Base-by-base conservation (phyloP, 108 stramenopile species). In the Fistulifera pelliculosa region DNA sequence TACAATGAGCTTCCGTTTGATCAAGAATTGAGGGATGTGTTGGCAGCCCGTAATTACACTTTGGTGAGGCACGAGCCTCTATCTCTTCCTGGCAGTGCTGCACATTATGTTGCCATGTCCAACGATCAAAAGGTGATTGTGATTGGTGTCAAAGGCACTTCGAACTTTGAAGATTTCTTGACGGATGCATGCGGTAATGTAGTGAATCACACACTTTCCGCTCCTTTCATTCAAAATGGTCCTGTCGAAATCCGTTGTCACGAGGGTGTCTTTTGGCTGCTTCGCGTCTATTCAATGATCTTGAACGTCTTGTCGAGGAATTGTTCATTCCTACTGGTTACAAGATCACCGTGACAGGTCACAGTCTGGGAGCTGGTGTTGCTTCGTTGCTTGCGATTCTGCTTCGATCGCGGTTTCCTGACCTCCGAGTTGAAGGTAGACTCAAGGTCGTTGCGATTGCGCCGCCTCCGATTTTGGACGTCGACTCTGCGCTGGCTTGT, bases 101-200 rank as follows among this genome's bases (percentile, higher is more conserved):
- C 54, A 14, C 70, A 76, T 54, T 71, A 65, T 56, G 59, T 68
- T 6, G 75, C 70, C 12, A 48, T 72, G 28, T 18, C 38, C 13
- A 64, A 68, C 56, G 27, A 61, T 41, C 38, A 48, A 50, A 62
- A 80, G 55, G 40, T 44, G 6, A 74, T 70, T 10, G 19, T 77
- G 22, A 73, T 81, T 49, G 76, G 74, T 26, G 58, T 77, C 39
- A 77, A 77, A 58, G 80, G 80, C 23, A 75, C 80, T 0, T 69
- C 67, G 0, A 65, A 41, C 44, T 49, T 81, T 27, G 73, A 66
- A 56, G 80, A 81, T 61, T 26, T 81, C 42, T 27, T 81, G 31
- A 76, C 75, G 0, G 74, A 81, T 54, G 54, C 52, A 26, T 71
- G 73, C 39, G 71, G 62, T 11, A 28, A 47, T n/a, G 60, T 73